A percentile compares a stretch with the other conserved stretches of the same genome.
phyloP scores from a whole-genome alignment of 805 yeast species.

The Pichia nanzhaoensis region DNA sequence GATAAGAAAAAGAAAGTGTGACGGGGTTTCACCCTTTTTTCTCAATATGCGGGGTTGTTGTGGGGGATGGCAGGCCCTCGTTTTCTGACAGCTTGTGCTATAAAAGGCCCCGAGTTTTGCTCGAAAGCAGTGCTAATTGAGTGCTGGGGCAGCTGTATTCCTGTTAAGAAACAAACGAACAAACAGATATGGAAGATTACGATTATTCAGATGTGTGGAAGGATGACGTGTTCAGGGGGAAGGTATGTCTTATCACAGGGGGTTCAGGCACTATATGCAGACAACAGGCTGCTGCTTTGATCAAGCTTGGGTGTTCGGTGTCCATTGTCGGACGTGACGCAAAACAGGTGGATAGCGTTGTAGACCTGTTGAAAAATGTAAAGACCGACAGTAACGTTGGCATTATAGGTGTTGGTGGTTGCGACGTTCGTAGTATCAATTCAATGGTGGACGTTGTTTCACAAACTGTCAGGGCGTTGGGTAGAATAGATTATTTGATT shows the following conservation, averaged over 20 bases:
- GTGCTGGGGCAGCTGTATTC: too few relatives aligned
- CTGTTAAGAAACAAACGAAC: too few relatives aligned
- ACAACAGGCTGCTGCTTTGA: conserved; percentile 81
- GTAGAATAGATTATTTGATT: conserved; percentile 78
- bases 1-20: background rate
- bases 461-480: conserved; percentile 58
- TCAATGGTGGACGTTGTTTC: conserved; percentile 59
- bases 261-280: conserved; percentile 96
- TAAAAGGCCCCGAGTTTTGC: too few relatives aligned
- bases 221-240: conserved; percentile 67
- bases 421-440: conserved; percentile 71
- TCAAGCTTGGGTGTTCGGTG: conserved; percentile 79
- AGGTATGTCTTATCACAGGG: conserved; percentile 88
- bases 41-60: too few relatives aligned
- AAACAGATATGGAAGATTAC: conserved; percentile 6
- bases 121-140: too few relatives aligned
- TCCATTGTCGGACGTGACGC: conserved; percentile 75
- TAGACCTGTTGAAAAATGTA: conserved; percentile 63
- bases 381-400: background rate
- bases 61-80: too few relatives aligned
- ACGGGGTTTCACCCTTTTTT: too few relatives aligned
- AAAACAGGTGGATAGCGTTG: conserved; percentile 60
- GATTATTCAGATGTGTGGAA: conserved; percentile 31
- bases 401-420: conserved; percentile 63
- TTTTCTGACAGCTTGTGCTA: too few relatives aligned